Evolutionary conservation across 176 grass and related monocot species (phyloP).

Genomic region (Tillandsia leiboldiana): DNA sequence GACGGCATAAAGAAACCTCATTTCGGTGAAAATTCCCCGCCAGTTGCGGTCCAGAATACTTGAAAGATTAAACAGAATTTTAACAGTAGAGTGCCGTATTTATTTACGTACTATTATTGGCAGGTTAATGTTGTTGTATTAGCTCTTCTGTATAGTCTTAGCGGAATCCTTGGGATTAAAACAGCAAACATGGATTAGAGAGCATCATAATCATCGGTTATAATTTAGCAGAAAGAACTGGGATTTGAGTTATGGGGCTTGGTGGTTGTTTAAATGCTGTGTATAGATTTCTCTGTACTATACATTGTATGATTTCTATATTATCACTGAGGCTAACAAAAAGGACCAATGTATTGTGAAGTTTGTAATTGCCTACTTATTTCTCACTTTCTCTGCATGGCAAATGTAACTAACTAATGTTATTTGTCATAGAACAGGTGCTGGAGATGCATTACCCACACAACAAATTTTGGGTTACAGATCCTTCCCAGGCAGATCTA

Average conservation of each 20-base stretch:
- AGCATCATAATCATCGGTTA: background rate
- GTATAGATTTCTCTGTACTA: background rate
- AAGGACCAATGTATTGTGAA: background rate
- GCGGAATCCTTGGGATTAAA: background rate
- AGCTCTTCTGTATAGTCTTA: background rate
- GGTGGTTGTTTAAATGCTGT: background rate
- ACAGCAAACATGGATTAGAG: background rate
- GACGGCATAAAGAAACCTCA: constrained; percentile 50
- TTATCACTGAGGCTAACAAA: background rate
- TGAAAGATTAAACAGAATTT: constrained; percentile 19
- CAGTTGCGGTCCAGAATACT: constrained; percentile 59
- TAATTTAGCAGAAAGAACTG: background rate
- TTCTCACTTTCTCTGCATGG: background rate
- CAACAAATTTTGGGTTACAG: too few relatives aligned
- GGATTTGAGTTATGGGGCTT: too few relatives aligned
- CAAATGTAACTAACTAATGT: background rate
- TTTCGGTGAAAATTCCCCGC: constrained; percentile 49
- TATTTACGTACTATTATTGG: background rate
- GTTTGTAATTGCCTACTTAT: background rate
- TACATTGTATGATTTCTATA: constrained; percentile 5
- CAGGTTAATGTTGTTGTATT: constrained; percentile 1
- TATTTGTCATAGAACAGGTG: background rate
- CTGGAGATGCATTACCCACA: background rate
- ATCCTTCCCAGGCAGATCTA: too few relatives aligned
- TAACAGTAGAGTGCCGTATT: background rate